Evolutionary conservation across 768 basidiomycete species (phyloP).

Genomic region (Suillus plorans): DNA sequence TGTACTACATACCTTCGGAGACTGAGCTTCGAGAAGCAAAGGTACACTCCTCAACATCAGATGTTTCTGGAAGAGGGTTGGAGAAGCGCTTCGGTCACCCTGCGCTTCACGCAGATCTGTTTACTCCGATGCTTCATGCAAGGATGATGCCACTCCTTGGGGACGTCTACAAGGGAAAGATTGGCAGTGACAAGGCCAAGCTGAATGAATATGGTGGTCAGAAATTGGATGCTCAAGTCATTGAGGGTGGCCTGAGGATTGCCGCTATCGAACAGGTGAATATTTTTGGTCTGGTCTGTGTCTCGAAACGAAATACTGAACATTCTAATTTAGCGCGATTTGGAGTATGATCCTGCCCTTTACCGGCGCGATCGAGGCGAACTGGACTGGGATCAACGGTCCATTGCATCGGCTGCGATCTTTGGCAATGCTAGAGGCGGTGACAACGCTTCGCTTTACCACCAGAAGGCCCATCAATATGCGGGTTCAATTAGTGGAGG

Average conservation of each 20-base stretch:
- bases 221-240: constrained; percentile 69
- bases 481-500: constrained; percentile 33
- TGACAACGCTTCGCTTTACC: constrained; percentile 41
- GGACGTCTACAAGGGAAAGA: constrained; percentile 76
- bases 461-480: constrained; percentile 42
- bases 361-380: constrained; percentile 84
- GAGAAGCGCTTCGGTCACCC: constrained; percentile 96
- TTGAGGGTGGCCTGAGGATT: constrained; percentile 80
- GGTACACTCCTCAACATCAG: constrained; percentile 76
- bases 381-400: constrained; percentile 84
- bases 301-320: constrained; percentile 3
- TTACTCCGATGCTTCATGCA: constrained; percentile 86
- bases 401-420: constrained; percentile 60
- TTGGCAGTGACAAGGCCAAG: constrained; percentile 60
- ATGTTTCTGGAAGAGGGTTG: constrained; percentile 70
- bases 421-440: constrained; percentile 36
- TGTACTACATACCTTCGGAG: constrained; percentile 82
- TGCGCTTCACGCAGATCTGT: constrained; percentile 80
- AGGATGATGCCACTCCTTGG: constrained; percentile 78
- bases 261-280: constrained; percentile 75
- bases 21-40: constrained; percentile 72
- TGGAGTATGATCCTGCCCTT: constrained; percentile 79
- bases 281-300: background rate
- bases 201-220: constrained; percentile 78
- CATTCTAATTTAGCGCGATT: constrained; percentile 46